These are phyloP conservation scores for Pichia sp. DNA, from an alignment of 1,139 yeast genomes.

Conservation along the genomic window DNA sequence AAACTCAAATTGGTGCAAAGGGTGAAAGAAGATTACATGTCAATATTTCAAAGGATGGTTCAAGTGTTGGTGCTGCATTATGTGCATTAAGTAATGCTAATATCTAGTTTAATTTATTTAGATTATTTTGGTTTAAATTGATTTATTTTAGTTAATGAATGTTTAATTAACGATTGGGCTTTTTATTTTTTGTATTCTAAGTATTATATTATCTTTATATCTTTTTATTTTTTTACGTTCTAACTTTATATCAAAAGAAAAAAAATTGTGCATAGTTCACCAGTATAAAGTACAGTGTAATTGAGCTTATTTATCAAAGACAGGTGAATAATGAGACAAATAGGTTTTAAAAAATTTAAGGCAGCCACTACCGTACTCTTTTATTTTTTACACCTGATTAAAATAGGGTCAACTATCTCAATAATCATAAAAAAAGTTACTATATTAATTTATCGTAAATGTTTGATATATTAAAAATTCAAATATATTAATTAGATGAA, in stretches of 20 bases:
- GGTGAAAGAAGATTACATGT: conserved; percentile 64
- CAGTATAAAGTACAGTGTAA: too few relatives aligned
- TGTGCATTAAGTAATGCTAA: conserved; percentile 48
- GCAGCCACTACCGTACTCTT: too few relatives aligned
- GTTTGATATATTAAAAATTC: neutral
- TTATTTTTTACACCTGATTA: too few relatives aligned
- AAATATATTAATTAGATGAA: neutral
- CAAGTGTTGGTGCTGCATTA: conserved; percentile 94
- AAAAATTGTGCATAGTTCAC: too few relatives aligned
- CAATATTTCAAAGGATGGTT: conserved; percentile 85
- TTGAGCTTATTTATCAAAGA: too few relatives aligned
- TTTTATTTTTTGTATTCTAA: neutral
- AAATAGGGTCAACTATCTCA: too few relatives aligned
- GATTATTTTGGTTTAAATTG: too few relatives aligned
- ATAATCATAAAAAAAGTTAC: too few relatives aligned
- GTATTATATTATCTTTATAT: neutral
- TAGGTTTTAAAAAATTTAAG: too few relatives aligned
- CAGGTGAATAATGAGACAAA: too few relatives aligned
- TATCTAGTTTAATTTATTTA: neutral
- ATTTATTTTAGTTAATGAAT: neutral
- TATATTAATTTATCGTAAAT: neutral
- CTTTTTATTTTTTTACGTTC: neutral
- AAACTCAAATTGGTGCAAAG: conserved; percentile 65
- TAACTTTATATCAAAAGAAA: too few relatives aligned
- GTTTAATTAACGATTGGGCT: neutral